Evolutionary conservation across 257 asterid genomes (phyloP).

Genomic region (Ligustrum vulgare): DNA sequence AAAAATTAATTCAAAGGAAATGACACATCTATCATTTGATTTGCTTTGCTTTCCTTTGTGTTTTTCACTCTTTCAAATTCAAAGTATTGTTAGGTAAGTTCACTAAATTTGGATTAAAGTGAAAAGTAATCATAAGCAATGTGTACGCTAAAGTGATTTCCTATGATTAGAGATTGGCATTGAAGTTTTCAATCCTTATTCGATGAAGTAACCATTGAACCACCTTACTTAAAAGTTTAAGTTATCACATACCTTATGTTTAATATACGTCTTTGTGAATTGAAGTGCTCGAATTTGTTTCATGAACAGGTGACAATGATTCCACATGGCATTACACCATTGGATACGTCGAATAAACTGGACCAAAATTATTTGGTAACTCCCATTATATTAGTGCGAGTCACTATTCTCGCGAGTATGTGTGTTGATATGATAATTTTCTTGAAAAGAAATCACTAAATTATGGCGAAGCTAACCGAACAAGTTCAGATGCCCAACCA

Average conservation of each 20-base stretch:
- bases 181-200: background rate
- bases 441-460: background rate
- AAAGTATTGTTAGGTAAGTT: slow-evolving; percentile 30
- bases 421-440: background rate
- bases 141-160: background rate
- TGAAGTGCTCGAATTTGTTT: background rate
- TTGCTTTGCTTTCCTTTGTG: slow-evolving; percentile 8
- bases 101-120: slow-evolving; percentile 13
- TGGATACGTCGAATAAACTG: background rate
- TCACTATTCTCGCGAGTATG: background rate
- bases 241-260: background rate
- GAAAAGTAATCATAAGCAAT: slow-evolving; percentile 17
- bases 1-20: slow-evolving; percentile 5
- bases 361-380: background rate
- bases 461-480: background rate
- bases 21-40: slow-evolving; percentile 13
- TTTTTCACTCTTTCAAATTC: background rate
- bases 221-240: background rate
- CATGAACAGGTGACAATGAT: background rate
- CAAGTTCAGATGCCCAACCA: background rate
- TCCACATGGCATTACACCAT: no score
- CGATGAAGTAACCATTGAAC: background rate
- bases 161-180: background rate
- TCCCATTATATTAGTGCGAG: background rate
- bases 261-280: background rate